These are phyloP conservation scores for Aspergillus viridinutans DNA, from an alignment of 2,329 filamentous ascomycete genomes.

Conservation along the genomic window DNA sequence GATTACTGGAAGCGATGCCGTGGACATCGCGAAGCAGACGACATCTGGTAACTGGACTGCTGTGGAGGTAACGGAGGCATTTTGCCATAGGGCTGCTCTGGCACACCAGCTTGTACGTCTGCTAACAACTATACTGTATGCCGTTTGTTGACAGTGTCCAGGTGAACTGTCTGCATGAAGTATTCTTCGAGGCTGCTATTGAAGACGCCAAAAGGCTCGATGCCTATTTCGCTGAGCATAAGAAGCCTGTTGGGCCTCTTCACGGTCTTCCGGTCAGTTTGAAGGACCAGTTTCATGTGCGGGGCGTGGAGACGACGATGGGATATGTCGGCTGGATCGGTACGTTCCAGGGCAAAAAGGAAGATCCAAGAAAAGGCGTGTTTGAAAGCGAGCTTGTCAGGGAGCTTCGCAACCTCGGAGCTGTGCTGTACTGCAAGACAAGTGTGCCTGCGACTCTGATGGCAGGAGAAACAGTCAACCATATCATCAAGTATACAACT, in stretches of 20 bases:
- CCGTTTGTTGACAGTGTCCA: slow-evolving; percentile 11
- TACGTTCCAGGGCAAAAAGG: slow-evolving; percentile 53
- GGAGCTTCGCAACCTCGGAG: slow-evolving; percentile 51
- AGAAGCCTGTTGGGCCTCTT: slow-evolving; percentile 52
- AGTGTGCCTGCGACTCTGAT: slow-evolving; percentile 54
- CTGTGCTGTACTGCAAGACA: slow-evolving; percentile 54
- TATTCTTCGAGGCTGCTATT: slow-evolving; percentile 52
- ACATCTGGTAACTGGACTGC: slow-evolving; percentile 54
- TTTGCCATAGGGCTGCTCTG: slow-evolving; percentile 54
- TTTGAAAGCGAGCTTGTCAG: slow-evolving; percentile 57
- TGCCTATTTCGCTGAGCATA: slow-evolving; percentile 40
- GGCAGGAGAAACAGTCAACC: slow-evolving; percentile 58
- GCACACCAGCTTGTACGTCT: slow-evolving; percentile 54
- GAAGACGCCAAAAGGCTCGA: slow-evolving; percentile 48
- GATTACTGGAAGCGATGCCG: slow-evolving; percentile 59
- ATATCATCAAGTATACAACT: slow-evolving; percentile 55
- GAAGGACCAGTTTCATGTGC: slow-evolving; percentile 47
- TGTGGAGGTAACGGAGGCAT: slow-evolving; percentile 52
- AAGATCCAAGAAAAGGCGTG: slow-evolving; percentile 46
- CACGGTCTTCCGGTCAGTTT: slow-evolving; percentile 59
- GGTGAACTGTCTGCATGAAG: slow-evolving; percentile 52
- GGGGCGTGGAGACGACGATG: slow-evolving; percentile 55
- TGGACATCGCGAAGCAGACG: slow-evolving; percentile 53
- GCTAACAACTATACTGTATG: not conserved
- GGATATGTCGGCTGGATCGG: slow-evolving; percentile 65